Base-by-base conservation (phyloP, 768 basidiomycete species). In the Favolaschia claudopus region DNA sequence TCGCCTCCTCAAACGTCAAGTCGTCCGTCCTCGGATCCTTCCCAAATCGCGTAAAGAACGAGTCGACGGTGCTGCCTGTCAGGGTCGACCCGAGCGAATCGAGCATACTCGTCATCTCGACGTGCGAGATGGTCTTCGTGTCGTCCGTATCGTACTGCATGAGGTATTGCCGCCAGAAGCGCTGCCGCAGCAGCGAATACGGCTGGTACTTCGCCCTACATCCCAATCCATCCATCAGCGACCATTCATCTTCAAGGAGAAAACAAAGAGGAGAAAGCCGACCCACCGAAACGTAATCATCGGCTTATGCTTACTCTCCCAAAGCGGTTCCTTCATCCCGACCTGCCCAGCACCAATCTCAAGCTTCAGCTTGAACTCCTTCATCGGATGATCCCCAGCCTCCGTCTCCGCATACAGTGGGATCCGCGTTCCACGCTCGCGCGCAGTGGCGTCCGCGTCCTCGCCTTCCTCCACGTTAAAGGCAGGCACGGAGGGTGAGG, bases 1-100 rank as follows among this genome's bases (percentile, higher is more conserved):
- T 87, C 0, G 86, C 83, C 73, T 99, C 88, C 25, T 91, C 88
- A 15, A 92, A 73, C 1, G 88, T 89, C 29, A 99, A 76, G 65
- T 93, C 89, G 58, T 88, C 95, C 20, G 78, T 74, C 7, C 80
- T 79, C 0, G 88, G 83, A 5, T 81, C 75, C 72, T 92, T 93
- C 55, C 82, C 82, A 67, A 81, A 83, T 7, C 86, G 82, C 8
- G 81, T 84, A 77, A 92, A 98, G 83, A 96, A 98, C 14, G 82
- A 82, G 64, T 90, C 82, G 56, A 97, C 78, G 1, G 96, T 99
- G 39, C 86, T 78, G 0, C 74, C 75, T 7, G 91, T 91, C 45
- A 99, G 84, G 0, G 96, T 99, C 4, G 95, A 97, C 5, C 95
- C 95, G 34, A 99, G 88, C 2, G 96, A 96, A 76, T 98, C 96